A percentile compares a stretch with the other conserved stretches of the same genome.
Evolutionary conservation across 257 asterid species (phyloP).

Genomic region (Scutellaria minor): DNA sequence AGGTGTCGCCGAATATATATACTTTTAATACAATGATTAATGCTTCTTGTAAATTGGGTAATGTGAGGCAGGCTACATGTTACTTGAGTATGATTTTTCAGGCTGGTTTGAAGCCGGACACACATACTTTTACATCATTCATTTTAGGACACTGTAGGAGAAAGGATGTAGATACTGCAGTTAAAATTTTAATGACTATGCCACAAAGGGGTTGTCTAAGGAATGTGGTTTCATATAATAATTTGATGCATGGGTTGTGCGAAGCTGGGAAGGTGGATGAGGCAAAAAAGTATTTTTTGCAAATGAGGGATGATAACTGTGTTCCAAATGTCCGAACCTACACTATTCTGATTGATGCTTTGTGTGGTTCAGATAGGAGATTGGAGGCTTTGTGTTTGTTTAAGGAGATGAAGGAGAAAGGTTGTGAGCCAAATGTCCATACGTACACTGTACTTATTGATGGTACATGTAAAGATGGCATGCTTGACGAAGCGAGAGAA

Average conservation of each 20-base stretch:
- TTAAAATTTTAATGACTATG: conserved; percentile 54
- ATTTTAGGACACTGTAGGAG: conserved; percentile 77
- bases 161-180: conserved; percentile 59
- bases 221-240: conserved; percentile 69
- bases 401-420: conserved; percentile 71
- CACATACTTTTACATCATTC: conserved; percentile 75
- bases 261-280: conserved; percentile 60
- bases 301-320: conserved; percentile 65
- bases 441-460: conserved; percentile 70
- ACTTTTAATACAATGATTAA: conserved; percentile 76
- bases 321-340: conserved; percentile 68
- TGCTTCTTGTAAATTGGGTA: conserved; percentile 72
- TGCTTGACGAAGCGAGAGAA: conserved; percentile 54
- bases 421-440: conserved; percentile 66
- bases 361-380: conserved; percentile 58
- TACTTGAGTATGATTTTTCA: conserved; percentile 61
- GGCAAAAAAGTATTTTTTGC: conserved; percentile 51
- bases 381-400: conserved; percentile 63
- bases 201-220: conserved; percentile 60
- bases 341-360: conserved; percentile 69
- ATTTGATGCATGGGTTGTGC: conserved; percentile 75
- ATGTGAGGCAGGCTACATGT: conserved; percentile 58
- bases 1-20: conserved; percentile 67
- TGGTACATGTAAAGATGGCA: conserved; percentile 61
- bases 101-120: conserved; percentile 69